Conservation (phyloP, 345 rosid genomes). For the Euphorbia lathyris region DNA sequence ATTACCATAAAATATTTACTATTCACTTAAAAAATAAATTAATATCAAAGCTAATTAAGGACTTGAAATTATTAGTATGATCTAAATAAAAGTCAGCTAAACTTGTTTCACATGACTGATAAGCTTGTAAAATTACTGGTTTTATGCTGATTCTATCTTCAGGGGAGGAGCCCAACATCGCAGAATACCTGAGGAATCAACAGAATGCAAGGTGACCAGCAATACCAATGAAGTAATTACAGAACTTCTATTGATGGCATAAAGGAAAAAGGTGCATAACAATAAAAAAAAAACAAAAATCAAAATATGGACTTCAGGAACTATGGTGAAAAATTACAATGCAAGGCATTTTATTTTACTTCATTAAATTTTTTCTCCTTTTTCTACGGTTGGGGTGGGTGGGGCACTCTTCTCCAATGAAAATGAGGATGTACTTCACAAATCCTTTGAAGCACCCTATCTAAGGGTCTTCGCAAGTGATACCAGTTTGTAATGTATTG, state of each 20-base stretch:
- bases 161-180: conserved; percentile 72
- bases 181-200: conserved; percentile 61
- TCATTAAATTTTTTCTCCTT: not conserved
- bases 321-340: not conserved
- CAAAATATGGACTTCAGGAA: not conserved
- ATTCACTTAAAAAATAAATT: not conserved
- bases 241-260: not conserved
- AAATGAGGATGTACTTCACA: not conserved
- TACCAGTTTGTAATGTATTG: not conserved
- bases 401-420: not conserved
- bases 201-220: conserved; percentile 14
- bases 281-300: not conserved
- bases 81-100: not conserved
- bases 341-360: not conserved
- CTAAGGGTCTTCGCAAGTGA: not conserved
- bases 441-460: not conserved
- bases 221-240: not conserved
- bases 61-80: not conserved
- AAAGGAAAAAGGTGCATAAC: not conserved
- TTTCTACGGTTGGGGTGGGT: too few relatives aligned
- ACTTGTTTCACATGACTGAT: not conserved
- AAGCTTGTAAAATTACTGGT: conserved; percentile 46
- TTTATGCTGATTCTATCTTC: conserved; percentile 42
- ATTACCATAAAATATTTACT: conserved; percentile 5
- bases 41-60: not conserved